Base-by-base conservation (phyloP, 495 filamentous ascomycete species). In the Pyronema omphalodes region DNA sequence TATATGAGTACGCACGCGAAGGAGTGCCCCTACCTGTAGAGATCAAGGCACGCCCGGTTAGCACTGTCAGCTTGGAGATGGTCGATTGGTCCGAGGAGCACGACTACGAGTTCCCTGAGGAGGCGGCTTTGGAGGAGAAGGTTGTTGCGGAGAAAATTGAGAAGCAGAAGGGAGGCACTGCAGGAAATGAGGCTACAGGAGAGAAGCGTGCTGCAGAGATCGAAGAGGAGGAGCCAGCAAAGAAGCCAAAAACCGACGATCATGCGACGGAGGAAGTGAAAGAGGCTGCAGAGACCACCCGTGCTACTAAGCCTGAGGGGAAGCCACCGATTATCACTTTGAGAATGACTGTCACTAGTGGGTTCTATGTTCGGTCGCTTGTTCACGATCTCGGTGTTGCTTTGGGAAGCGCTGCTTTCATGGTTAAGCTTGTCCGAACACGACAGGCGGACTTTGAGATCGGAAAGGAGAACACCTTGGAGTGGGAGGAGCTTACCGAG, bases 311-410 rank as follows among this genome's bases (percentile, higher is more conserved):
- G 41, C 7, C 40, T 15, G 47, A 43, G 23, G 23, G 14, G 33
- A 69, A 67, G 49, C 71, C 75, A 56, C 73, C 86, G 1, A 88
- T 88, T 7, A 81, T 78, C 40, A 83, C 76, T 64, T 76, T 99
- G 48, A 77, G 80, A 53, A 86, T 99, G 84, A 93, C 83, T 0
- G 91, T 94, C 40, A 82, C 87, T 4, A 94, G 87, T 3, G 91
- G 91, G 41, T 99, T 96, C 73, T 99, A 99, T 68, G 91, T 99
- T 40, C 84, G 91, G 52, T 88, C 82, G 36, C 74, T 99, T 43
- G 84, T 85, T 52, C 87, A 96, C 61, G 93, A 99, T 61, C 73
- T 99, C 33, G 91, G 91, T 14, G 75, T 79, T 59, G 84, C 87
- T 43, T 69, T 93, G 9, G 80, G 81, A 19, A 93, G 84, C 36